Evolutionary conservation across 176 grass and related monocot species (phyloP).

Genomic region (Zea mays): Zm-B73-REFERENCE-NAM-5.0 NC_050100.1:113802501-113803000

Average conservation of each 20-base stretch:
- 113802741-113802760: conserved; percentile 86
- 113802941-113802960: no score
- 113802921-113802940: no score
- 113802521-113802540: conserved; percentile 87
- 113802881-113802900: not conserved
- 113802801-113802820: conserved; percentile 30
- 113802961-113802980: no score
- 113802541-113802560: conserved; percentile 99
- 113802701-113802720: conserved; percentile 95
- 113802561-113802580: conserved; percentile 81
- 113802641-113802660: conserved; percentile 29
- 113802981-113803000: no score
- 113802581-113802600: conserved; percentile 16
- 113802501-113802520: conserved; percentile 98
- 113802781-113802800: not conserved
- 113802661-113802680: no score
- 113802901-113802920: no score
- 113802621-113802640: conserved; percentile 5
- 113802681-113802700: conserved; percentile 73
- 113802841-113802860: conserved; percentile 14
- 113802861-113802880: conserved; percentile 30
- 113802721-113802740: conserved; percentile 95
- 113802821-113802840: not conserved
- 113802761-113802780: conserved; percentile 83
- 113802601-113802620: not conserved